Evolutionary conservation across 805 yeast genomes (phyloP).

Genomic region (Myxozyma melibiosi): DNA sequence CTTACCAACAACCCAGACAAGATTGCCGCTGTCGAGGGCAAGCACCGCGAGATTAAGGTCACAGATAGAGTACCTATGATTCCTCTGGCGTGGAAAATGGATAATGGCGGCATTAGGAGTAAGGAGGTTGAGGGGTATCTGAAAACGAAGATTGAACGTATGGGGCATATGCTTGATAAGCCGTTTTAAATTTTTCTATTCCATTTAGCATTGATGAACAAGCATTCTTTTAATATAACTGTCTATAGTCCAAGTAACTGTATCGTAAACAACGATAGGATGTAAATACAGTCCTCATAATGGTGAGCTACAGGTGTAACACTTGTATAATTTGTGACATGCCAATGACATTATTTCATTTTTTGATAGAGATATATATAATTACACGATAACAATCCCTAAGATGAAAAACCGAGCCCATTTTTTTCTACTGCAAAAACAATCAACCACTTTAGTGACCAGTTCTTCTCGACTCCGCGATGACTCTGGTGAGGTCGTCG

Average conservation of each 20-base stretch:
- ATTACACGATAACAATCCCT: constrained; percentile 11
- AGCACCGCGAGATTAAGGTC: constrained; percentile 70
- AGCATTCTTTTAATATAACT: not conserved
- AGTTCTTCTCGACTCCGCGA: constrained; percentile 33
- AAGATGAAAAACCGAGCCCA: constrained; percentile 7
- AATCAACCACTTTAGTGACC: constrained; percentile 16
- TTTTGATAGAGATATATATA: constrained; percentile 11
- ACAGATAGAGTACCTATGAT: constrained; percentile 94
- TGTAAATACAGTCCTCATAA: no score
- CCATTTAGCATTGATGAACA: not conserved
- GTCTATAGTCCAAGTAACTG: no score
- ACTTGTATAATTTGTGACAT: not conserved
- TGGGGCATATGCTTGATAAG: constrained; percentile 84
- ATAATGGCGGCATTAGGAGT: constrained; percentile 70
- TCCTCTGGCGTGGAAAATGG: constrained; percentile 85
- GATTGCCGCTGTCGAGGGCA: constrained; percentile 91
- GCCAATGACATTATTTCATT: not conserved
- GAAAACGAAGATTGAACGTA: constrained; percentile 87
- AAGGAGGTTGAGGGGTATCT: constrained; percentile 90
- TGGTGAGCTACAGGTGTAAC: no score
- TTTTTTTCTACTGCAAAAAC: not conserved
- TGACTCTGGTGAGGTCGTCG: constrained; percentile 81
- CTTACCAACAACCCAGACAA: constrained; percentile 97
- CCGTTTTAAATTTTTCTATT: constrained; percentile 16
- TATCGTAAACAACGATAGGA: no score